Evolutionary conservation across 139 green algal genomes (phyloP), one percentile per base, ranked within the genome.

Genomic region (Zygnema cylindricum): DNA sequence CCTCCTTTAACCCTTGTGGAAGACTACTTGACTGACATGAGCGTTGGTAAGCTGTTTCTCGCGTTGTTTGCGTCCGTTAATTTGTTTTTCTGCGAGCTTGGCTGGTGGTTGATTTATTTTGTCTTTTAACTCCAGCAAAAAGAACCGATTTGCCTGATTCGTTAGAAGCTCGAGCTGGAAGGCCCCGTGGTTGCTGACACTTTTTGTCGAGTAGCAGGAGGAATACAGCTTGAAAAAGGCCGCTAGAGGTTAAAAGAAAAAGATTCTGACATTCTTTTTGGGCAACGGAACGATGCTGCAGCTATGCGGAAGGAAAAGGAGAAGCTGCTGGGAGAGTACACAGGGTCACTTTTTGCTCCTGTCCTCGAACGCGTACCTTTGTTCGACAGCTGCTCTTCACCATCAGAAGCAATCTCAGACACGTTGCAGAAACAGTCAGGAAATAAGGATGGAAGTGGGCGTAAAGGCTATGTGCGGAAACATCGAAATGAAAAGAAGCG

Each of bases 281-380:
- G 57, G 30, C 30, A 30, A 73, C 57, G 30, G 30, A 30, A 30
- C 30, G 30, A 30, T 36, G 30, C 30, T 73, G 57, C 57, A 73
- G 57, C 57, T 73, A n/a, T 73, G 57, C 57, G 30, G 57, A n/a
- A n/a, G 57, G 30, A 73, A n/a, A 73, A 73, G 57, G 57, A 73
- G 57, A 30, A n/a, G 57, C 30, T 36, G 57, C 57, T 36, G 57
- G 30, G 30, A 30, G 30, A n/a, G 30, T n/a, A 30, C 30, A 30
- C 30, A 30, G 30, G 30, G 57, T 36, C 30, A n/a, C 30, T 73
- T n/a, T 73, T 73, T 73, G 57, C 30, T n/a, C 30, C 30, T n/a
- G 57, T 36, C 30, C 30, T 73, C 30, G 57, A 30, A 73, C 30
- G 57, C 30, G 30, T 73, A n/a, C 57, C 57, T n/a, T n/a, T 73